Evolutionary conservation across 306 rosid genomes (phyloP), one percentile per base, ranked within the genome.

Genomic region (Fragaria ananassa): DNA sequence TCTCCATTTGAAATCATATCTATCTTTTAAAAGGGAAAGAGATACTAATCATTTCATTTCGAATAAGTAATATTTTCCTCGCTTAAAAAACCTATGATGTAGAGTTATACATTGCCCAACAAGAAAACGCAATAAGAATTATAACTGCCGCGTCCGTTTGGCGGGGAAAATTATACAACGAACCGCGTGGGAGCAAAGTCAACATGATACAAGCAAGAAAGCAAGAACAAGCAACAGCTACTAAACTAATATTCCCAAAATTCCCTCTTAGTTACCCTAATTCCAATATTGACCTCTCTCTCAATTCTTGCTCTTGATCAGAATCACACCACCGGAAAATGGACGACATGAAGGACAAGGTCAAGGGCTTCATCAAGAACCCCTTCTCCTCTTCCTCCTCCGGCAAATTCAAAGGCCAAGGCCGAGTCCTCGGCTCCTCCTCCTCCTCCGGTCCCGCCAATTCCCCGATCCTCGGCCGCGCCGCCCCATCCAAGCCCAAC

Each of bases 391-490:
- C 97, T 1, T 87, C 93, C 3, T 79, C 96, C 57, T 92, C 99
- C 27, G 80, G 84, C 14, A 96, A 85, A 86, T 96, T 96, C 88
- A 93, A 92, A 53, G 99, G 99, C 72, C 99, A 89, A 86, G 98
- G 98, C 65, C 77, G 98, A 81, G 96, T 91, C 68, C 80, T 96
- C 25, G 99, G 99, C 31, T 96, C 98, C 2, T 82, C 93, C 13
- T 84, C 89, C 17, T 85, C 88, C n/a, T 71, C 96, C 0, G 80
- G 78, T 14, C 80, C 91, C 41, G 2, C 63, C 12, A 85, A 81
- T 82, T 77, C 93, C 41, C 51, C 34, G 5, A 62, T 31, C 81
- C 79, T 66, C 19, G 0, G 54, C 60, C 85, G 83, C 71, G 71
- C 85, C 4, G 11, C 78, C 25, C 46, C 0, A 8, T 79, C 31